These are phyloP conservation scores for Botrytis medusae DNA, from an alignment of 2,329 filamentous ascomycete genomes.

Conservation along the genomic window DNA sequence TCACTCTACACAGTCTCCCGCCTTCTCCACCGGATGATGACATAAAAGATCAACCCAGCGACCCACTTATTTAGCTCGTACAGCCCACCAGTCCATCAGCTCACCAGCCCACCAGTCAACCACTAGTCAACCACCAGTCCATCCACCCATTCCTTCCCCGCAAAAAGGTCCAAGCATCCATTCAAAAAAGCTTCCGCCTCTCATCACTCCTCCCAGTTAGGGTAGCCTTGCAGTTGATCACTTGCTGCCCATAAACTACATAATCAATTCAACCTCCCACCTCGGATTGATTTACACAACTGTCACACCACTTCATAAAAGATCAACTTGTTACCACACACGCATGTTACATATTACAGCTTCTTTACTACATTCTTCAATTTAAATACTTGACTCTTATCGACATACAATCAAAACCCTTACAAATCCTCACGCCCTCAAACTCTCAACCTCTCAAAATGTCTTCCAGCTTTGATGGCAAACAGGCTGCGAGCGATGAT, in stretches of 20 bases:
- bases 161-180: slow-evolving; percentile 10
- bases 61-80: background rate
- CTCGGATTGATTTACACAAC: background rate
- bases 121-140: background rate
- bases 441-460: background rate
- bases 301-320: background rate
- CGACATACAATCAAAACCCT: background rate
- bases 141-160: background rate
- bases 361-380: background rate
- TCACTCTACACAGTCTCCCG: background rate
- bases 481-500: background rate
- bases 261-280: background rate
- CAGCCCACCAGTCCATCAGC: background rate
- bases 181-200: background rate
- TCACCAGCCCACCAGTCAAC: background rate
- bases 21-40: background rate
- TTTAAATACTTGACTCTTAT: background rate
- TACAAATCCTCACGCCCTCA: background rate
- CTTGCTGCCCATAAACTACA: background rate
- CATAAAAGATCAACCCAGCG: background rate
- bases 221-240: background rate
- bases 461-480: slow-evolving; percentile 15
- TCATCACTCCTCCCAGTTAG: background rate
- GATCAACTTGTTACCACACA: no score
- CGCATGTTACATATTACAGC: background rate